phyloP scores from a whole-genome alignment of 176 grass and related monocot genomes.

The Tillandsia leiboldiana region DNA sequence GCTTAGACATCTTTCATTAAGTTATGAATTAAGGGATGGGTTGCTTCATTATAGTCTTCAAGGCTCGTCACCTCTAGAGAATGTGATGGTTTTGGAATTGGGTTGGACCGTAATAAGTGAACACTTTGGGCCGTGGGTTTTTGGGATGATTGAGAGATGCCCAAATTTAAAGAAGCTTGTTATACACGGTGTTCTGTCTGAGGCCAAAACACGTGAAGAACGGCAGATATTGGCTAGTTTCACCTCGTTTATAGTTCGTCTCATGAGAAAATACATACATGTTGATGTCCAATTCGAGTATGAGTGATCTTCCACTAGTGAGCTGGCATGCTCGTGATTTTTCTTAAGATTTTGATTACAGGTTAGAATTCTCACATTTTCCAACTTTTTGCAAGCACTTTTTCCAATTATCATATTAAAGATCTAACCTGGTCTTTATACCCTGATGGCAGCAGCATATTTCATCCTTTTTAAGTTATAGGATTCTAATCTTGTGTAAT shows the following conservation, averaged over 20 bases:
- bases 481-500: too few species aligned
- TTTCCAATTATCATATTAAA: not conserved
- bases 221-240: slow-evolving; percentile 70
- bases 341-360: not conserved
- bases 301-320: slow-evolving; percentile 40
- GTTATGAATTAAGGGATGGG: slow-evolving; percentile 92
- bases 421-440: too few species aligned
- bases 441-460: too few species aligned
- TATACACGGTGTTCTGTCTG: slow-evolving; percentile 84
- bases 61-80: slow-evolving; percentile 55
- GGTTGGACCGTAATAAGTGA: slow-evolving; percentile 94
- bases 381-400: not conserved
- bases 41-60: slow-evolving; percentile 65
- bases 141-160: slow-evolving; percentile 94
- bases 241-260: slow-evolving; percentile 66
- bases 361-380: slow-evolving; percentile 2
- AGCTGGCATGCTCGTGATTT: not conserved
- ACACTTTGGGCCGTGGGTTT: slow-evolving; percentile 92
- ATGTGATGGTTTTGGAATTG: slow-evolving; percentile 78
- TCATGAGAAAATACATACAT: slow-evolving; percentile 79
- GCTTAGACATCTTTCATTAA: slow-evolving; percentile 79
- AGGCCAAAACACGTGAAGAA: slow-evolving; percentile 87
- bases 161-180: slow-evolving; percentile 95
- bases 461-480: too few species aligned
- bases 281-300: slow-evolving; percentile 93